Percentiles rank a stretch among this genome's conserved stretches.
These are phyloP conservation scores for Eimeria zaria DNA, from an alignment of 169 alveolate genomes.

Conservation along the genomic window DNA sequence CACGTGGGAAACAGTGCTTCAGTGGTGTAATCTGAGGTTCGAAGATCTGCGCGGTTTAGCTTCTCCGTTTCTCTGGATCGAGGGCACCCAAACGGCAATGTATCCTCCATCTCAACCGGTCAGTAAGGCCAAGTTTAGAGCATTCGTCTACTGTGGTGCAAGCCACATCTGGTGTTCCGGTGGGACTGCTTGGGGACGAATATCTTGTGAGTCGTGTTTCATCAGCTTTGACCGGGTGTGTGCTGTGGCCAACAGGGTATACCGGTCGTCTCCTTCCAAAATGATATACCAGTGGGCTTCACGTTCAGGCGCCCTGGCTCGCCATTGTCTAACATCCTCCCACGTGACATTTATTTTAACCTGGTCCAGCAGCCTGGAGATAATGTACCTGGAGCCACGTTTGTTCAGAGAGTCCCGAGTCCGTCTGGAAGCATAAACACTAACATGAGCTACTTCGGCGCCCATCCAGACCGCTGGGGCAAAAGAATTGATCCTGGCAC, in stretches of 20 bases:
- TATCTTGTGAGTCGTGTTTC: neutral
- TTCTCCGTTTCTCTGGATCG: conserved; percentile 52
- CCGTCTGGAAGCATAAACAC: conserved; percentile 13
- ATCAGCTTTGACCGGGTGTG: neutral
- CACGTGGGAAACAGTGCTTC: conserved; percentile 34
- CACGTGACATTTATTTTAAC: conserved; percentile 33
- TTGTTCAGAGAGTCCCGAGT: conserved; percentile 30
- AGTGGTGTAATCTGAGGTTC: conserved; percentile 41
- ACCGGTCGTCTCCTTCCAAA: conserved; percentile 67
- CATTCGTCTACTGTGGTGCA: neutral
- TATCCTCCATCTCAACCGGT: conserved; percentile 57
- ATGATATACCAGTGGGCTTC: conserved; percentile 22
- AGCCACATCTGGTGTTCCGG: neutral
- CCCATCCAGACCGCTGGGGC: conserved; percentile 55
- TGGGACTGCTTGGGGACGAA: neutral
- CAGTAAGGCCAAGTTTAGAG: neutral
- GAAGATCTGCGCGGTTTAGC: conserved; percentile 20
- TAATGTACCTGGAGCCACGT: conserved; percentile 73
- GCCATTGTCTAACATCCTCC: conserved; percentile 32
- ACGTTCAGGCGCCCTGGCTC: conserved; percentile 69
- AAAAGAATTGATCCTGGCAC: conserved; percentile 42
- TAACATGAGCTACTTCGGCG: neutral
- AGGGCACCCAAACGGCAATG: conserved; percentile 67
- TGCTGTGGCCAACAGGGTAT: conserved; percentile 36
- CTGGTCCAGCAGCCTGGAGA: conserved; percentile 68